Evolutionary conservation across 2,329 filamentous ascomycete species (phyloP).

Genomic region (Alternaria atra): DNA sequence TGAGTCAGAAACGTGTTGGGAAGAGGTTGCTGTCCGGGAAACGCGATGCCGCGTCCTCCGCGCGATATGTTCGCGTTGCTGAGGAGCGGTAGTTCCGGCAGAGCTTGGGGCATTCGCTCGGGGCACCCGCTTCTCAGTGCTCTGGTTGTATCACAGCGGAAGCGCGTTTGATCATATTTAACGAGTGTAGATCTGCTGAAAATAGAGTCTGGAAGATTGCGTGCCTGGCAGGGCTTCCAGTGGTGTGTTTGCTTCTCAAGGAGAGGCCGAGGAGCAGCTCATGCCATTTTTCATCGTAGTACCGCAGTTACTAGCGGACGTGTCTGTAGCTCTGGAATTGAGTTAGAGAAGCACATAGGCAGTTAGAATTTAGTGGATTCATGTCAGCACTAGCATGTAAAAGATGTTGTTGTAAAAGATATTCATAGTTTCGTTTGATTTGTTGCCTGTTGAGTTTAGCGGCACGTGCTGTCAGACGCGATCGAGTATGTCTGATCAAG

Average conservation of each 20-base stretch:
- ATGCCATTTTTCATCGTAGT: background rate
- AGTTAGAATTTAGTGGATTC: background rate
- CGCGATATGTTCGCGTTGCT: conserved; percentile 20
- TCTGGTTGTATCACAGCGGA: background rate
- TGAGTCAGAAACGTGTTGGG: background rate
- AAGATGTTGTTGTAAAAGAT: background rate
- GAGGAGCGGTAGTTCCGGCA: conserved; percentile 8
- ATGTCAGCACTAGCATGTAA: background rate
- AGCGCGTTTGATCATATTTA: conserved; percentile 4
- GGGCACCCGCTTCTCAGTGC: conserved; percentile 4
- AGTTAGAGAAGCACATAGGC: background rate
- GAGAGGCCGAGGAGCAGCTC: background rate
- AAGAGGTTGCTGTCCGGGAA: conserved; percentile 1
- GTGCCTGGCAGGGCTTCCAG: background rate
- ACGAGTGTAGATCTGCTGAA: background rate
- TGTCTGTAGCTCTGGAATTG: background rate
- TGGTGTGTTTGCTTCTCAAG: background rate
- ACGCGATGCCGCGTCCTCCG: background rate
- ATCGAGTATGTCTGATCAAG: conserved; percentile 47
- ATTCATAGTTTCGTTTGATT: conserved; percentile 36
- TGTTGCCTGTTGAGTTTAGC: conserved; percentile 36
- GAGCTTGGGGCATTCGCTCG: conserved; percentile 6
- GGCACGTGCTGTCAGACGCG: conserved; percentile 39
- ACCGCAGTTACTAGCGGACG: background rate
- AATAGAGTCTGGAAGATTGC: conserved; percentile 3